phyloP scores from a whole-genome alignment of 345 rosid genomes.

The Citrus unshiu region DNA sequence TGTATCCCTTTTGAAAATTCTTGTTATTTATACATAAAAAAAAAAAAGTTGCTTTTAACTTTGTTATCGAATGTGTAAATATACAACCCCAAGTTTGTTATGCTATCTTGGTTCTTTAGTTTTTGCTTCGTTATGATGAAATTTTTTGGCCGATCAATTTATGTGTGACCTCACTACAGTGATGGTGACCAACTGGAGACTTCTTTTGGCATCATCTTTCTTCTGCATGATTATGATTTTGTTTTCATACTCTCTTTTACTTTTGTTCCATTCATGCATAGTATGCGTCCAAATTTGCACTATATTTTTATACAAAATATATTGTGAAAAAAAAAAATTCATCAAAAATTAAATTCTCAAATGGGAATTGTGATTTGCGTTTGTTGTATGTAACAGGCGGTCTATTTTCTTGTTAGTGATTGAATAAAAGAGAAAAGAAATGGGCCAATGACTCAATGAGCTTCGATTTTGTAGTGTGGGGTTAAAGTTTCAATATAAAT shows the following conservation, averaged over 20 bases:
- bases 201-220: conserved; percentile 14
- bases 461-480: background rate
- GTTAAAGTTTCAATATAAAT: background rate
- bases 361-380: background rate
- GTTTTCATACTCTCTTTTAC: background rate
- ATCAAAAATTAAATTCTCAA: background rate
- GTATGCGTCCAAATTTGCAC: background rate
- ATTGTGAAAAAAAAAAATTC: too few species aligned
- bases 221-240: background rate
- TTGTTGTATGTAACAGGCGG: background rate
- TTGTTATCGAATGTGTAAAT: conserved; percentile 39
- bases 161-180: background rate
- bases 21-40: conserved; percentile 37
- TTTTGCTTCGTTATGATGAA: background rate
- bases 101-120: background rate
- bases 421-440: too few species aligned
- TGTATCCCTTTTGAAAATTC: conserved; percentile 22
- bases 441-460: background rate
- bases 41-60: conserved; percentile 21
- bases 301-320: too few species aligned
- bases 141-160: background rate
- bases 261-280: background rate
- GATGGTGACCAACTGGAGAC: conserved; percentile 25
- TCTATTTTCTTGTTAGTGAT: background rate
- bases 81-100: conserved; percentile 20